Percentiles rank a stretch among this genome's conserved stretches.
Evolutionary conservation across 1,284 basidiomycete genomes (phyloP).

Genomic region (Cutaneotrichosporon mucoides): DNA sequence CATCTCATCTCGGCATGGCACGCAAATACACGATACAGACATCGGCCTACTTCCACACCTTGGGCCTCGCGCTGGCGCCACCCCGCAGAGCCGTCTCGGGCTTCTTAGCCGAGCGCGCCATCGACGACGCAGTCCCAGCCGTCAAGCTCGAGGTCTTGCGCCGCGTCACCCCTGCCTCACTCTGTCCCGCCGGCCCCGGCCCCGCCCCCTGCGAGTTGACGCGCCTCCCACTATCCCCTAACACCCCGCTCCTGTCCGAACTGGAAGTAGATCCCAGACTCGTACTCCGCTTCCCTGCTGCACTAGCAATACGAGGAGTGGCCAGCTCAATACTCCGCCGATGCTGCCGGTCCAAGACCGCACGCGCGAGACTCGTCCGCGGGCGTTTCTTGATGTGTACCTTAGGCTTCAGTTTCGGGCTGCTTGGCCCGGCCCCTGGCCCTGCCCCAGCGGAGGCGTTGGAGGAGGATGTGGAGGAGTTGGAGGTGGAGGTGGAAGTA

Average conservation of each 20-base stretch:
- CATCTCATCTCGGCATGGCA: neutral
- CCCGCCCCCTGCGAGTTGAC: neutral
- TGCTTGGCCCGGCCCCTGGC: too few species aligned
- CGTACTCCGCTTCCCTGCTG: neutral
- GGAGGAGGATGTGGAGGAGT: too few species aligned
- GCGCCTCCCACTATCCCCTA: constrained; percentile 1
- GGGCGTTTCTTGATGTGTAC: constrained; percentile 14
- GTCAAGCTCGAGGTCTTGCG: constrained; percentile 1
- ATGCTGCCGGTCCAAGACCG: constrained; percentile 34
- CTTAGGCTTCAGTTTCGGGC: constrained; percentile 13
- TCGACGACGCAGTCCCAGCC: constrained; percentile 7
- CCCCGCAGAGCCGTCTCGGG: neutral
- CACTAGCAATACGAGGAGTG: neutral
- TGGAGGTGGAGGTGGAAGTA: too few species aligned
- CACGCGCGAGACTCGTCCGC: constrained; percentile 38
- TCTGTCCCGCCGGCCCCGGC: neutral
- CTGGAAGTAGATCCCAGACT: neutral
- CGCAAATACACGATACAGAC: too few species aligned
- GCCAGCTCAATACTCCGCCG: constrained; percentile 2
- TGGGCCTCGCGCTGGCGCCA: too few species aligned
- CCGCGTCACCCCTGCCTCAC: too few species aligned
- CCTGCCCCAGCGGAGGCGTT: too few species aligned
- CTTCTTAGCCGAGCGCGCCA: constrained; percentile 4
- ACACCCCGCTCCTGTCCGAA: neutral
- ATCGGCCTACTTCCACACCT: too few species aligned